Evolutionary conservation across 2,329 filamentous ascomycete species (phyloP), one percentile per base, ranked within the genome.

Genomic region (Fusarium incarnatum): DNA sequence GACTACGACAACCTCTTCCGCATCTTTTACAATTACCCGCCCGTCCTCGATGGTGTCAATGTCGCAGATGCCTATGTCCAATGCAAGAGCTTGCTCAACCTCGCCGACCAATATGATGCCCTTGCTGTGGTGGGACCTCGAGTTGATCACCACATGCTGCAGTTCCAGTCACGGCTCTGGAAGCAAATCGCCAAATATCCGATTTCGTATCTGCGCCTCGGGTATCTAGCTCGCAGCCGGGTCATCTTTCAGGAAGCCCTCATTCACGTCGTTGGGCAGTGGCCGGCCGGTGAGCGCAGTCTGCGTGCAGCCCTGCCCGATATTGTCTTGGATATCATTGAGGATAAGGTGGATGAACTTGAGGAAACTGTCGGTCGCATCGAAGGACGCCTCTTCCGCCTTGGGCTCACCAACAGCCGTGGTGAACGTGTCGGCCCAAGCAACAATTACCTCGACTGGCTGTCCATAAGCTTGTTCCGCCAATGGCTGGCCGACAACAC

Each of bases 151-250:
- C 95, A 98, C 79, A 86, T 98, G 16, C 84, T 98, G 18, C 93
- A 96, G 73, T 98, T 98, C 79, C 94, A 96, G 75, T 92, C 92
- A 23, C 88, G 94, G 3, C 86, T 98, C 4, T 98, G 94, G 91
- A 97, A 96, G 80, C 95, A 98, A 80, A 97, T 98, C 68, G 94
- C 94, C 55, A 98, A 97, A 81, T 98, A 98, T 77, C 94, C 95
- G 15, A 93, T 96, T 49, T 94, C 91, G 64, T 98, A 98, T 77
- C 87, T 98, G 49, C 94, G 94, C 61, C 87, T 98, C 2, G 94
- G 94, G 40, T 97, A 94, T 75, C 86, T 97, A 44, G 91, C 94
- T 11, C 89, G 93, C 46, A 94, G 91, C 75, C 92, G 92, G 71
- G 90, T 94, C 71, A 94, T 94, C 54, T 94, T 94, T 75, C 89